Evolutionary conservation across 2,329 filamentous ascomycete species (phyloP).

Genomic region (Fusarium nurragi): DNA sequence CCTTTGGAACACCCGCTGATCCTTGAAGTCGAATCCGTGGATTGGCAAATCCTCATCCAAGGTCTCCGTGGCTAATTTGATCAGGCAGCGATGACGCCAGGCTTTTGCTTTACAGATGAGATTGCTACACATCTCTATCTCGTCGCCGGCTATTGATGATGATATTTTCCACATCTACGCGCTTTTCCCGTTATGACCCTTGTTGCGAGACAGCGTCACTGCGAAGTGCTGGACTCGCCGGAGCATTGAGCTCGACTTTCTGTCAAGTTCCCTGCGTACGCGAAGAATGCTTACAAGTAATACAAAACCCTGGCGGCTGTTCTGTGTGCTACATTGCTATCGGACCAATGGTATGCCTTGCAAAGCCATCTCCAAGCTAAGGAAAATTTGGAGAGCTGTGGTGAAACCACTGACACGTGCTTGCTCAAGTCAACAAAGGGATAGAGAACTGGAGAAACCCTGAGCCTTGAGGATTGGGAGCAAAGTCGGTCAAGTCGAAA

Average conservation of each 20-base stretch:
- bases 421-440: conserved; percentile 4
- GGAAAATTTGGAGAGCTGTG: conserved; percentile 17
- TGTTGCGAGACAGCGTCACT: conserved; percentile 14
- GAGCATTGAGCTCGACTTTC: conserved; percentile 2
- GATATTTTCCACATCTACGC: conserved; percentile 7
- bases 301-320: background rate
- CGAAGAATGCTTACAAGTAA: background rate
- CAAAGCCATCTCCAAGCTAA: conserved; percentile 29
- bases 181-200: conserved; percentile 2
- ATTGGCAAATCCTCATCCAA: conserved; percentile 14
- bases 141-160: background rate
- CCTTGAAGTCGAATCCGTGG: conserved; percentile 3
- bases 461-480: background rate
- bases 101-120: conserved; percentile 9
- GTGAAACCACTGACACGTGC: conserved; percentile 27
- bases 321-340: conserved; percentile 16
- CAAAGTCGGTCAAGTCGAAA: conserved; percentile 4
- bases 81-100: conserved; percentile 26
- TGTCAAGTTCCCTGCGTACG: background rate
- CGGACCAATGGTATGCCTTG: conserved; percentile 20
- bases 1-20: conserved; percentile 26
- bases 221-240: background rate
- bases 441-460: background rate
- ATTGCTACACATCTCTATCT: conserved; percentile 13
- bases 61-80: conserved; percentile 23